Evolutionary conservation across 2,329 filamentous ascomycete species (phyloP).

Genomic region (Neonectria sp.): DNA sequence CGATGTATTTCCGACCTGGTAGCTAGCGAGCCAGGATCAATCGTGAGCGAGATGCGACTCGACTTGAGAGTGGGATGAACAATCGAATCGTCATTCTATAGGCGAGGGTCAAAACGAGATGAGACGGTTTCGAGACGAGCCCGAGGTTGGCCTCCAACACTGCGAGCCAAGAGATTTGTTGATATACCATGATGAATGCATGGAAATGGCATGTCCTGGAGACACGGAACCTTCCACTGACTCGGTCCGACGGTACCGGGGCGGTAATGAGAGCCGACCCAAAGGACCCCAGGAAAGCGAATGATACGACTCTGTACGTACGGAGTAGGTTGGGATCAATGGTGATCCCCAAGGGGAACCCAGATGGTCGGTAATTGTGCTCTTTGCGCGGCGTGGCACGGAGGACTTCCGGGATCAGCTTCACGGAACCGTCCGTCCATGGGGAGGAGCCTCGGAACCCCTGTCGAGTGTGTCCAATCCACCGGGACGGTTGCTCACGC

Average conservation of each 20-base stretch:
- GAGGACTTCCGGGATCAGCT: not conserved
- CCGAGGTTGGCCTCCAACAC: too few species aligned
- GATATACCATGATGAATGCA: not conserved
- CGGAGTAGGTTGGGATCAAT: conserved; percentile 9
- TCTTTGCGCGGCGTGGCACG: not conserved
- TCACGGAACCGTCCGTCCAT: not conserved
- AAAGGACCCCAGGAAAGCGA: not conserved
- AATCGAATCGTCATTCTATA: not conserved
- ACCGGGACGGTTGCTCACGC: not conserved
- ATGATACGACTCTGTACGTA: conserved; percentile 15
- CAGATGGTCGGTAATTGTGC: conserved; percentile 18
- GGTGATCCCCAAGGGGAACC: conserved; percentile 11
- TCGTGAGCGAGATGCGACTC: not conserved
- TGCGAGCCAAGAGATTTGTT: not conserved
- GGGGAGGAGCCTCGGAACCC: not conserved
- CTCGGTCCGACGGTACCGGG: conserved; percentile 5
- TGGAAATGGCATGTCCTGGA: not conserved
- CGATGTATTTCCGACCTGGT: too few species aligned
- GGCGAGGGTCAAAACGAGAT: not conserved
- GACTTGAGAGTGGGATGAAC: too few species aligned
- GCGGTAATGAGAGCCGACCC: conserved; percentile 11
- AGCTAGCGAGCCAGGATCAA: conserved; percentile 7
- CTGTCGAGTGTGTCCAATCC: not conserved
- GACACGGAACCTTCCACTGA: not conserved
- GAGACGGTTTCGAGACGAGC: not conserved